Evolutionary conservation across 306 rosid genomes (phyloP).

Genomic region (Corylus heterophylla): DNA sequence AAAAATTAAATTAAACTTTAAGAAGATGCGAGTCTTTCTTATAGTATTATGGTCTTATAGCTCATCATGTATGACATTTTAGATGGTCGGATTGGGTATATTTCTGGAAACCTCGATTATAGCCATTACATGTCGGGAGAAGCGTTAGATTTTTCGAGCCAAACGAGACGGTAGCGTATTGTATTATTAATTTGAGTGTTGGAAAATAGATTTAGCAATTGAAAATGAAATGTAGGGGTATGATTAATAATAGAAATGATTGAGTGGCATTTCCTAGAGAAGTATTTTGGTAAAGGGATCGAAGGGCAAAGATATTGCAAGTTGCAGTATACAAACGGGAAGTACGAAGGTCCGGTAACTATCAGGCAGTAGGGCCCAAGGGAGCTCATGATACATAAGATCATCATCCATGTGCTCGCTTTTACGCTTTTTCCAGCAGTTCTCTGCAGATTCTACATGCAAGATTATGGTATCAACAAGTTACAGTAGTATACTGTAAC

Average conservation of each 20-base stretch:
- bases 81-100: not conserved
- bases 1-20: too few relatives aligned
- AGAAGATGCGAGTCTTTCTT: too few relatives aligned
- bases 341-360: constrained; percentile 46
- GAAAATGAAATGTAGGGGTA: too few relatives aligned
- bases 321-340: constrained; percentile 32
- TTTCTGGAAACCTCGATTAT: too few relatives aligned
- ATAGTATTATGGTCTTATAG: too few relatives aligned
- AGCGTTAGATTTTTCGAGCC: too few relatives aligned
- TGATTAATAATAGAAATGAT: not conserved
- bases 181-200: too few relatives aligned
- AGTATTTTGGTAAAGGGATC: not conserved
- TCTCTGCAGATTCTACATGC: constrained; percentile 28
- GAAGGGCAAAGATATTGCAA: constrained; percentile 35
- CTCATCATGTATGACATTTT: too few relatives aligned
- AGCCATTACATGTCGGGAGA: too few relatives aligned
- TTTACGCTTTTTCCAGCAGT: constrained; percentile 14
- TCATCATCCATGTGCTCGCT: constrained; percentile 61
- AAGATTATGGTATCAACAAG: constrained; percentile 21
- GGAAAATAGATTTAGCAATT: too few relatives aligned
- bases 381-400: constrained; percentile 38
- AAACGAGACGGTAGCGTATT: too few relatives aligned
- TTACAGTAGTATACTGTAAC: too few relatives aligned
- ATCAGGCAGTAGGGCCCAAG: constrained; percentile 43
- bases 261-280: not conserved